Evolutionary conservation across 1,284 basidiomycete species (phyloP).

Genomic region (Puccinia hordei): DNA sequence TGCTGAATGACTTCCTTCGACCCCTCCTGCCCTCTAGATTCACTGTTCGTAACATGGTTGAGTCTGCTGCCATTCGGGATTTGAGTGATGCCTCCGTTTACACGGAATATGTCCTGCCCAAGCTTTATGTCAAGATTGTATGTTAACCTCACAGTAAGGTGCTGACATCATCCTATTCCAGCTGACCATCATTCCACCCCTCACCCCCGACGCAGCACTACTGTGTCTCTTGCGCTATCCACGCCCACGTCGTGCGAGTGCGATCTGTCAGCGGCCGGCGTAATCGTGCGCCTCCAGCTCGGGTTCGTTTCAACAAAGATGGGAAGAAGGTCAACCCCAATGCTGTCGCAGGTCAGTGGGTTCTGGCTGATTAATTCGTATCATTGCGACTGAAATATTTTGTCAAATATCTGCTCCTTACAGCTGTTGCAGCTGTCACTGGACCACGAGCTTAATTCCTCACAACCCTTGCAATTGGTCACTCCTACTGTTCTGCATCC

Average conservation of each 20-base stretch:
- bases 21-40: constrained; percentile 64
- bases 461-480: too few relatives aligned
- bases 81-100: constrained; percentile 96
- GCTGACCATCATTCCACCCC: neutral
- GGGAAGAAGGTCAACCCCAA: constrained; percentile 69
- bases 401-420: neutral
- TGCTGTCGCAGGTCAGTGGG: constrained; percentile 48
- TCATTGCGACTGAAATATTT: neutral
- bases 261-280: constrained; percentile 84
- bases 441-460: constrained; percentile 30
- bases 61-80: constrained; percentile 96
- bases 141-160: neutral
- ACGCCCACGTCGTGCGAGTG: constrained; percentile 95
- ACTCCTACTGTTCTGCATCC: too few relatives aligned
- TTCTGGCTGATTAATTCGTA: too few relatives aligned
- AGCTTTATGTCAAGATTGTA: constrained; percentile 97
- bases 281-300: constrained; percentile 93
- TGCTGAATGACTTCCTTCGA: neutral
- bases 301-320: constrained; percentile 90
- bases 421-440: constrained; percentile 42
- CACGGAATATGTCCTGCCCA: constrained; percentile 92
- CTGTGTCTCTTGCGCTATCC: constrained; percentile 99
- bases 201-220: constrained; percentile 63
- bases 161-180: neutral
- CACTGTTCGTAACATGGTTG: constrained; percentile 99